These are phyloP conservation scores for Taphrina flavorubra DNA, from an alignment of 1,139 yeast species.

Conservation along the genomic window DNA sequence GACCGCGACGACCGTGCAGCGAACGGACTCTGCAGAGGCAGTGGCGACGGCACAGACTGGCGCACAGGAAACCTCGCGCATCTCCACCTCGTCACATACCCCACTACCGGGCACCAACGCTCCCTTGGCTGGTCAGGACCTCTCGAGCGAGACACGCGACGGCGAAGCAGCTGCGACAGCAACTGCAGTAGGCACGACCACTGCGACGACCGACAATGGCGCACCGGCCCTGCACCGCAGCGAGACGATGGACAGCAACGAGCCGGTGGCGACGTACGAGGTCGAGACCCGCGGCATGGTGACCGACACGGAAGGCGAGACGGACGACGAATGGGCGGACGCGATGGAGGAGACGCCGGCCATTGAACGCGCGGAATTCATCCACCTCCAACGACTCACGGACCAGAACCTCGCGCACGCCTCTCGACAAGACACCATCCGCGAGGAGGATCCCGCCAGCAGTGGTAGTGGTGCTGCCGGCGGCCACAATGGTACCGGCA, in stretches of 20 bases:
- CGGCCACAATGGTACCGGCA: no score
- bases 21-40: conserved; percentile 33
- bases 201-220: not conserved
- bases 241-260: conserved; percentile 23
- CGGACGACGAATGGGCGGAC: conserved; percentile 40
- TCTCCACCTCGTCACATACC: conserved; percentile 9
- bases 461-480: no score
- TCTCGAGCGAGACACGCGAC: not conserved
- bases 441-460: not conserved
- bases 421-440: not conserved
- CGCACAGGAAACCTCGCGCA: conserved; percentile 1
- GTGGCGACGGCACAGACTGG: conserved; percentile 32
- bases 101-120: conserved; percentile 37
- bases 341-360: conserved; percentile 39
- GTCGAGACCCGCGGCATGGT: conserved; percentile 36
- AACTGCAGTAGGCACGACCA: not conserved
- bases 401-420: conserved; percentile 5
- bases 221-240: conserved; percentile 19
- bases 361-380: conserved; percentile 27
- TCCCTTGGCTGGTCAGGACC: conserved; percentile 29
- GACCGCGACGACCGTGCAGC: conserved; percentile 15
- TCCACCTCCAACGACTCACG: conserved; percentile 12
- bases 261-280: conserved; percentile 31
- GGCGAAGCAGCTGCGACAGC: not conserved
- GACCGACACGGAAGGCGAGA: conserved; percentile 41